Evolutionary conservation across 2,329 filamentous ascomycete genomes (phyloP).

Genomic region (Calonectria hongkongensis): DNA sequence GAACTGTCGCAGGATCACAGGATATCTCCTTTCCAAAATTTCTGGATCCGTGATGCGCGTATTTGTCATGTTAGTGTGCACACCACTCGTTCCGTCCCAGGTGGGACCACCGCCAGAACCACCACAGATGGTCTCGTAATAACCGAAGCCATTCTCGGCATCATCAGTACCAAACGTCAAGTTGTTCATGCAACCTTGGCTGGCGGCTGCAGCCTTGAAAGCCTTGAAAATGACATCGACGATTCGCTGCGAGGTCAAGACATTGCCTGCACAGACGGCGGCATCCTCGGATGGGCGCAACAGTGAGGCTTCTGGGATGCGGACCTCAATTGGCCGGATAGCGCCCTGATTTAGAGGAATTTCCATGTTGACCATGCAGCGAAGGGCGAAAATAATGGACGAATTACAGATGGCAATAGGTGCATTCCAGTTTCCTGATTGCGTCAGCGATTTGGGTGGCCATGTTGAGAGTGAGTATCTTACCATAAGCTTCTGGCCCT

Average conservation of each 20-base stretch:
- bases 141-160: slow-evolving; percentile 63
- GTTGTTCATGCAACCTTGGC: slow-evolving; percentile 88
- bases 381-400: slow-evolving; percentile 88
- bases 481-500: slow-evolving; percentile 84
- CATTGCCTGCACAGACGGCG: slow-evolving; percentile 87
- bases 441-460: neutral
- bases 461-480: slow-evolving; percentile 64
- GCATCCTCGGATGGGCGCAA: slow-evolving; percentile 84
- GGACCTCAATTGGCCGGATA: slow-evolving; percentile 82
- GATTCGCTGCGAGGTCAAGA: slow-evolving; percentile 67
- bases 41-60: slow-evolving; percentile 79
- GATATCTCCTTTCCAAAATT: slow-evolving; percentile 72
- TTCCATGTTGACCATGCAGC: slow-evolving; percentile 86
- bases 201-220: slow-evolving; percentile 85
- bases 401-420: slow-evolving; percentile 87
- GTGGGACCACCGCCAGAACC: slow-evolving; percentile 81
- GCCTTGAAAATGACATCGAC: slow-evolving; percentile 74
- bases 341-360: slow-evolving; percentile 90
- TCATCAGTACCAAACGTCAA: slow-evolving; percentile 84
- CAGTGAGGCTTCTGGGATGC: slow-evolving; percentile 82
- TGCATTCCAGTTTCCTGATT: slow-evolving; percentile 73
- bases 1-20: slow-evolving; percentile 82
- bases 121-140: slow-evolving; percentile 75
- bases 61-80: slow-evolving; percentile 79
- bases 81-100: slow-evolving; percentile 63